Base-by-base conservation (phyloP, 2,329 filamentous ascomycete species). In the Pestalotiopsis sp. region DNA sequence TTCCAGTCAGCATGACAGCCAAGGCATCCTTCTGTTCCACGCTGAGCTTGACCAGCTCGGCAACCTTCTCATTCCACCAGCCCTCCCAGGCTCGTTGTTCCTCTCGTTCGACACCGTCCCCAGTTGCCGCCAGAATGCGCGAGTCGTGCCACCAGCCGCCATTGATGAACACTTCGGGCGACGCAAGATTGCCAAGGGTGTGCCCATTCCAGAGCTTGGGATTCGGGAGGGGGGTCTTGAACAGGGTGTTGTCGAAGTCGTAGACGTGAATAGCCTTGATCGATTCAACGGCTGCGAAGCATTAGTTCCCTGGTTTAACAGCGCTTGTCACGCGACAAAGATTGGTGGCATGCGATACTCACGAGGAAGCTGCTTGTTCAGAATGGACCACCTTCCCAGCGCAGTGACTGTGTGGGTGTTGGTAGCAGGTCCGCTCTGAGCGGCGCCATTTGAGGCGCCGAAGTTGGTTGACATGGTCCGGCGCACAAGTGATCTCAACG, bases 121-220 rank as follows among this genome's bases (percentile, higher is more conserved):
- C 96, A 1, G 94, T 97, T 2, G 95, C 91, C 12, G 92, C 90
- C 27, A 99, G 89, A 71, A 99, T 95, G 71, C 89, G 90, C 58
- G 90, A 88, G 77, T 98, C 95, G 80, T 99, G 96, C 96, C 96
- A 99, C 96, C 96, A 99, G 71, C 95, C 94, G 72, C 95, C 95
- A 73, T 92, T 92, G 70, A 90, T 83, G 74, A 98, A 93, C 66
- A 88, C 86, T 72, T 97, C 92, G 72, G 92, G 91, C 61, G 86
- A 90, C 70, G 92, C 90, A 12, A 99, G 85, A 70, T 90, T 87
- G 62, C 94, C 93, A 64, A 97, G 89, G 0, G 94, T 95, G 39
- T 86, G 84, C 1, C 88, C 88, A 73, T 91, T 92, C 96, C 96
- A 99, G 77, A 99, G 80, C 73, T 94, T 91, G 3, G 91, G 89